These are phyloP conservation scores for Tricholoma hemisulphureum DNA, from an alignment of 768 basidiomycete genomes.

Conservation along the genomic window DNA sequence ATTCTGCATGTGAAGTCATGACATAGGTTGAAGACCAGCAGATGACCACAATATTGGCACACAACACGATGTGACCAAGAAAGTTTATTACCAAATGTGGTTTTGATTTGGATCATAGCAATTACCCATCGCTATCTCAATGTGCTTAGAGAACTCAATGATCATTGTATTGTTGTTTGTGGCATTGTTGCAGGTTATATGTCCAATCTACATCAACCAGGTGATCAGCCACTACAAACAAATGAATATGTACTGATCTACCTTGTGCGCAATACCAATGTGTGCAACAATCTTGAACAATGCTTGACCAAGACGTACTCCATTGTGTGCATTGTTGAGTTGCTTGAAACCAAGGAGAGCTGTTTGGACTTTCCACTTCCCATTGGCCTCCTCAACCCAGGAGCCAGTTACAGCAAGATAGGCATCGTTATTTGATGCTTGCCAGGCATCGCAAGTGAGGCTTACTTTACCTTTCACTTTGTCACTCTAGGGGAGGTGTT, in stretches of 20 bases:
- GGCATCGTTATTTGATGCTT: conserved; percentile 34
- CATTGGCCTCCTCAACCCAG: conserved; percentile 35
- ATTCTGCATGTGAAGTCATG: neutral
- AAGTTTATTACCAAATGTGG: neutral
- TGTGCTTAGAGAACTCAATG: neutral
- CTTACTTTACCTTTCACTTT: conserved; percentile 12
- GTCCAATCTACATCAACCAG: neutral
- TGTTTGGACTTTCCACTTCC: conserved; percentile 26
- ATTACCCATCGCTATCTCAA: neutral
- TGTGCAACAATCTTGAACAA: conserved; percentile 28
- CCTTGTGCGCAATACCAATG: conserved; percentile 29
- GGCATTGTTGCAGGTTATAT: neutral
- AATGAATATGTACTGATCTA: conserved; percentile 10
- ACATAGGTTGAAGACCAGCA: neutral
- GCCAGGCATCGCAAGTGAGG: conserved; percentile 42
- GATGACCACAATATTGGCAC: no score
- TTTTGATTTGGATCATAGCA: neutral
- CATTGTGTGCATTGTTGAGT: conserved; percentile 37
- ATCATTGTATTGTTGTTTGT: neutral
- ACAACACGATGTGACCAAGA: neutral
- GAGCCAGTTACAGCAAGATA: conserved; percentile 41
- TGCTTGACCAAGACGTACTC: conserved; percentile 30
- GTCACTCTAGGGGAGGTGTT: conserved; percentile 1
- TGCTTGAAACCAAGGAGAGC: conserved; percentile 35
- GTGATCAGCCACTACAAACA: no score